Percentiles rank a stretch among this genome's conserved stretches.
Conservation (phyloP, 2,329 filamentous ascomycete genomes). For the Pseudogymnoascus sp. region DNA sequence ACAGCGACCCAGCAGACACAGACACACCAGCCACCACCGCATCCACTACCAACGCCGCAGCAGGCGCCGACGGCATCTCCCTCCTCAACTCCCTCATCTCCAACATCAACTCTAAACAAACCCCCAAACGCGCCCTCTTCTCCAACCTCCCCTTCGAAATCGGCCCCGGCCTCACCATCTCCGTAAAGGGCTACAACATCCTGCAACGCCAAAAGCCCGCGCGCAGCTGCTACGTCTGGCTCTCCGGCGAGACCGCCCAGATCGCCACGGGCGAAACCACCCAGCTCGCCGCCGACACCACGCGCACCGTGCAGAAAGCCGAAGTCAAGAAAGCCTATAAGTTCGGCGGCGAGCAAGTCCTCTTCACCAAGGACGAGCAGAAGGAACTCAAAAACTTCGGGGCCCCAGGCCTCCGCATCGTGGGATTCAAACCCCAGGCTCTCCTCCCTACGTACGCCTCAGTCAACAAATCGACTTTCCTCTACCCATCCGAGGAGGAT, state of each 20-base stretch:
- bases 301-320: slow-evolving; percentile 64
- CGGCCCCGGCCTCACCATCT: slow-evolving; percentile 74
- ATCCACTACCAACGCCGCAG: slow-evolving; percentile 52
- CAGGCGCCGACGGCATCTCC: slow-evolving; percentile 65
- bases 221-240: slow-evolving; percentile 78
- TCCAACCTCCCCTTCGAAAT: slow-evolving; percentile 81
- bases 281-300: slow-evolving; percentile 68
- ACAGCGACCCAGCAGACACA: slow-evolving; percentile 65
- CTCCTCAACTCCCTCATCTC: slow-evolving; percentile 73
- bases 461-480: slow-evolving; percentile 77
- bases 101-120: slow-evolving; percentile 84
- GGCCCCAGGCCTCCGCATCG: slow-evolving; percentile 71
- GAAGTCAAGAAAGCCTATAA: slow-evolving; percentile 92
- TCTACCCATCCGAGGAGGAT: slow-evolving; percentile 87
- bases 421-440: slow-evolving; percentile 82
- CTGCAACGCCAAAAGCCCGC: slow-evolving; percentile 76
- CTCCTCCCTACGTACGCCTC: slow-evolving; percentile 76
- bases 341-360: slow-evolving; percentile 83
- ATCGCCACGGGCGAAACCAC: slow-evolving; percentile 68
- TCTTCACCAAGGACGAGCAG: slow-evolving; percentile 79
- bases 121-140: slow-evolving; percentile 77
- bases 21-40: slow-evolving; percentile 51
- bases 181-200: slow-evolving; percentile 86
- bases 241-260: slow-evolving; percentile 76
- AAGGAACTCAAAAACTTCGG: slow-evolving; percentile 72